These are phyloP conservation scores for Mycena metata DNA, from an alignment of 768 basidiomycete genomes.

Conservation along the genomic window DNA sequence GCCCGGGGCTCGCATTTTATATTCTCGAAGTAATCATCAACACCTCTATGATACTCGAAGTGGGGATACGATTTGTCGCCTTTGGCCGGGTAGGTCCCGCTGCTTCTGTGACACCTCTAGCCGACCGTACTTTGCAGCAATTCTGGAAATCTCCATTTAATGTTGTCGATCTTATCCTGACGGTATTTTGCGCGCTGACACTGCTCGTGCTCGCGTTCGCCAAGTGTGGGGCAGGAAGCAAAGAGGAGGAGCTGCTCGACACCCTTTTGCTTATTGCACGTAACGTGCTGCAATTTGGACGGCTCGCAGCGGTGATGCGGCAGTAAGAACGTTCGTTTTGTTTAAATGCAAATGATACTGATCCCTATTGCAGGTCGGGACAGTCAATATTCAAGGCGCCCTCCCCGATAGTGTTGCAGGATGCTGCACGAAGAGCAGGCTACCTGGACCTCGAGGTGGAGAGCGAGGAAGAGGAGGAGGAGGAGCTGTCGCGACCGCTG, in stretches of 20 bases:
- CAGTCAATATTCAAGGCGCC: constrained; percentile 93
- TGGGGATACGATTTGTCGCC: constrained; percentile 90
- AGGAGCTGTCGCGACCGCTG: constrained; percentile 69
- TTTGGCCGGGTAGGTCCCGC: constrained; percentile 83
- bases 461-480: constrained; percentile 70
- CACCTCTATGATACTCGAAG: constrained; percentile 93
- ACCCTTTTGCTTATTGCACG: constrained; percentile 92
- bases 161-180: constrained; percentile 88
- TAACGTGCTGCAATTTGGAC: constrained; percentile 92
- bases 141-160: constrained; percentile 98
- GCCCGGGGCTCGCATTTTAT: constrained; percentile 91
- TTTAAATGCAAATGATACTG: constrained; percentile 25
- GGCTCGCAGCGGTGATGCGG: constrained; percentile 93
- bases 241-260: constrained; percentile 95
- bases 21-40: constrained; percentile 92
- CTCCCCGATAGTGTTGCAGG: constrained; percentile 79
- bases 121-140: constrained; percentile 67
- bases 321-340: constrained; percentile 71
- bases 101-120: not conserved
- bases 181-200: constrained; percentile 90
- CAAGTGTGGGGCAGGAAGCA: constrained; percentile 85
- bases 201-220: constrained; percentile 90
- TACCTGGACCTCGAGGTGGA: constrained; percentile 83
- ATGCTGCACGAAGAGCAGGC: constrained; percentile 74
- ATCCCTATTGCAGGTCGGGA: constrained; percentile 70